These are phyloP conservation scores for Ophiosphaerella korrae DNA, from an alignment of 2,329 filamentous ascomycete genomes.

Conservation along the genomic window DNA sequence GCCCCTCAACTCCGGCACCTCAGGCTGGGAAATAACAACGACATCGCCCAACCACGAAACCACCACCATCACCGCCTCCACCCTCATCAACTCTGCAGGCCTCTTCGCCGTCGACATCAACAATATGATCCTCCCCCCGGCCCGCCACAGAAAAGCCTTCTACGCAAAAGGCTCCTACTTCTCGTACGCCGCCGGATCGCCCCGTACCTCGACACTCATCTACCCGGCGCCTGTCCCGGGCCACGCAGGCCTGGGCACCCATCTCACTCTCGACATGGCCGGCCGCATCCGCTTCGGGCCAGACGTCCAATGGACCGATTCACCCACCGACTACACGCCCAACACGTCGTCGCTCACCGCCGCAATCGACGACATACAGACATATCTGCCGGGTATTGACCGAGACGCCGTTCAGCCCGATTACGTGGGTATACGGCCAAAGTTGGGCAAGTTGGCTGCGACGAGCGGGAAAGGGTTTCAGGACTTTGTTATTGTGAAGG, in stretches of 20 bases:
- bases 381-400: slow-evolving; percentile 79
- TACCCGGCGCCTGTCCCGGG: slow-evolving; percentile 88
- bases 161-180: slow-evolving; percentile 98
- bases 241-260: slow-evolving; percentile 84
- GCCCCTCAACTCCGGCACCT: slow-evolving; percentile 57
- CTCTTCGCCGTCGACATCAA: slow-evolving; percentile 75
- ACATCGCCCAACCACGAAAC: slow-evolving; percentile 47
- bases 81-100: slow-evolving; percentile 84
- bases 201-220: slow-evolving; percentile 73
- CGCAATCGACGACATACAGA: slow-evolving; percentile 75
- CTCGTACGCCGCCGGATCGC: slow-evolving; percentile 71
- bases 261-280: slow-evolving; percentile 86
- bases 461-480: slow-evolving; percentile 70
- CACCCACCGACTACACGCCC: slow-evolving; percentile 71
- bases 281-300: slow-evolving; percentile 90
- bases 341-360: slow-evolving; percentile 66
- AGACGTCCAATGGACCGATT: slow-evolving; percentile 89
- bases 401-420: slow-evolving; percentile 71
- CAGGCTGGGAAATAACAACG: slow-evolving; percentile 73
- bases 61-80: slow-evolving; percentile 71
- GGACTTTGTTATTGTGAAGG: slow-evolving; percentile 81
- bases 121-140: slow-evolving; percentile 75
- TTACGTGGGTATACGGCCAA: slow-evolving; percentile 91
- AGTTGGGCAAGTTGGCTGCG: slow-evolving; percentile 70
- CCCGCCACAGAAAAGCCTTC: slow-evolving; percentile 65